Conservation (phyloP, 257 asterid species). For the Coffea eugenioides region DNA sequence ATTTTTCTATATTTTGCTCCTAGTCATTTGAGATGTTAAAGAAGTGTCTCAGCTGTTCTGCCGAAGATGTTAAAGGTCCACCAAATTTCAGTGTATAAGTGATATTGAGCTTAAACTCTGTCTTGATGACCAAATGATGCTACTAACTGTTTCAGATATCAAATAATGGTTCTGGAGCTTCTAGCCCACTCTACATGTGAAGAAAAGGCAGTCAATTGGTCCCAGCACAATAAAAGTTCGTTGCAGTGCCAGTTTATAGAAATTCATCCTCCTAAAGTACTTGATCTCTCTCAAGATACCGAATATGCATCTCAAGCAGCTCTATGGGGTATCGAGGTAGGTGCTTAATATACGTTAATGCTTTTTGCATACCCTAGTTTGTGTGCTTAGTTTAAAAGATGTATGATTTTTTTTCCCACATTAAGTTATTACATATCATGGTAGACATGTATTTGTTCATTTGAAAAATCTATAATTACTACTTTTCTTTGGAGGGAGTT, state of each 20-base stretch:
- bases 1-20: neutral
- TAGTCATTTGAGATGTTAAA: neutral
- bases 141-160: slow-evolving; percentile 56
- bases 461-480: too few species aligned
- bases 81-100: neutral
- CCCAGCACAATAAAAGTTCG: slow-evolving; percentile 42
- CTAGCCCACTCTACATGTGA: slow-evolving; percentile 60
- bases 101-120: neutral
- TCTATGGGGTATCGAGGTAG: slow-evolving; percentile 93
- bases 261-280: slow-evolving; percentile 82
- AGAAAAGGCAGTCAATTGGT: slow-evolving; percentile 42
- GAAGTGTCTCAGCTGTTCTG: neutral
- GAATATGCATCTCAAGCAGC: slow-evolving; percentile 93
- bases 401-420: too few species aligned
- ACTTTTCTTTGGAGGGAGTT: too few species aligned
- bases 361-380: too few species aligned
- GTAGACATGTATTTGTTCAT: too few species aligned
- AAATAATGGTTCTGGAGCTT: slow-evolving; percentile 72
- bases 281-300: slow-evolving; percentile 76
- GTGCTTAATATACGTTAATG: slow-evolving; percentile 29
- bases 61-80: neutral
- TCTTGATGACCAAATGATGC: neutral
- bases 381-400: too few species aligned
- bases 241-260: slow-evolving; percentile 46
- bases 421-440: too few species aligned